Evolutionary conservation across 257 asterid genomes (phyloP).

Genomic region (Catharanthus roseus): DNA sequence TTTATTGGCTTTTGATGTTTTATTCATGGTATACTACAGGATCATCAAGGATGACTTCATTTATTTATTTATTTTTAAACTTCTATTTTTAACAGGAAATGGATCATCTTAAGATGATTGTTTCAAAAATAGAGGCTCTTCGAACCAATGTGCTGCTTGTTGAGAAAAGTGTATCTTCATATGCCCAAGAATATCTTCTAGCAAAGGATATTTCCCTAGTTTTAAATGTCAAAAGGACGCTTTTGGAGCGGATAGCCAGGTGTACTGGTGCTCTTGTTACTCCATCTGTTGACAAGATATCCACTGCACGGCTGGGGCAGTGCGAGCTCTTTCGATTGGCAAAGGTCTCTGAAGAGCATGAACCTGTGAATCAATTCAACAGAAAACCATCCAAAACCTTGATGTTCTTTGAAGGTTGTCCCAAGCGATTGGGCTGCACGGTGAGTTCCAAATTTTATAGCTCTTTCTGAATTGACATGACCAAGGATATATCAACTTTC

Average conservation of each 20-base stretch:
- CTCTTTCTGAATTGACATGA: background rate
- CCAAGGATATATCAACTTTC: background rate
- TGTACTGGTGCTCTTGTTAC: conserved; percentile 82
- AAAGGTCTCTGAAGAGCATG: conserved; percentile 70
- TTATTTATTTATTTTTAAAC: background rate
- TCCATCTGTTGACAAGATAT: conserved; percentile 71
- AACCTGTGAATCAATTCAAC: conserved; percentile 58
- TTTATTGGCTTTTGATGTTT: conserved; percentile 6
- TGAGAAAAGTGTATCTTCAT: conserved; percentile 87
- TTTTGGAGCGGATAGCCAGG: conserved; percentile 81
- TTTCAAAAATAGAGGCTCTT: conserved; percentile 78
- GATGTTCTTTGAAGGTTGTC: conserved; percentile 96
- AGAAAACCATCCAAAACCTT: conserved; percentile 75
- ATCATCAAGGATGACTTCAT: conserved; percentile 11
- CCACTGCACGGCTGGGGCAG: conserved; percentile 66
- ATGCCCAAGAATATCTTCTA: conserved; percentile 76
- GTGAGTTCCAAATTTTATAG: conserved; percentile 26
- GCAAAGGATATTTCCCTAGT: conserved; percentile 92
- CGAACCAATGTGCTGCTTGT: conserved; percentile 92
- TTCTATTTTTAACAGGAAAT: conserved; percentile 54
- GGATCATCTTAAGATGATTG: conserved; percentile 69
- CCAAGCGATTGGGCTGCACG: conserved; percentile 97
- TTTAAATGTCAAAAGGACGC: conserved; percentile 67
- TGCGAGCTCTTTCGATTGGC: conserved; percentile 86
- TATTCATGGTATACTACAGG: conserved; percentile 14